Conservation (phyloP, 768 basidiomycete genomes). For the Dendrothele bispora region DNA sequence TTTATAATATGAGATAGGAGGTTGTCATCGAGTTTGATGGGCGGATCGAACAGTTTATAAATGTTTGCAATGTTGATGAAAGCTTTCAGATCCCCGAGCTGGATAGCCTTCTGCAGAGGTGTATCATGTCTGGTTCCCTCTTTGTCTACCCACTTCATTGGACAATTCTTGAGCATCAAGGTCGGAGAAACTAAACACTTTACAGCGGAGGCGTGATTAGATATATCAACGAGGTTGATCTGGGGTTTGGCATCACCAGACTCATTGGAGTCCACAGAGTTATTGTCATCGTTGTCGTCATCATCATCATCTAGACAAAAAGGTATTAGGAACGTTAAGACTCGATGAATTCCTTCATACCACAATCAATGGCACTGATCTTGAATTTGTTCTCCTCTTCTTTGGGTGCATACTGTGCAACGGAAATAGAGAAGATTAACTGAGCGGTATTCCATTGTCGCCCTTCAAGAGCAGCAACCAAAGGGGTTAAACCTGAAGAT, state of each 20-base stretch:
- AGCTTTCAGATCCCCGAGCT: constrained; percentile 47
- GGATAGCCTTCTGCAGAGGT: constrained; percentile 35
- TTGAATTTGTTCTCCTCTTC: constrained; percentile 36
- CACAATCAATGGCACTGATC: constrained; percentile 30
- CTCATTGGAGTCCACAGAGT: constrained; percentile 39
- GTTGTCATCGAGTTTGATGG: constrained; percentile 19
- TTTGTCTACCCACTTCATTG: not conserved
- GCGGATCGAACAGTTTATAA: constrained; percentile 34
- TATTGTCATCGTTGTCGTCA: constrained; percentile 28
- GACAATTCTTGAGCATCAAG: constrained; percentile 29
- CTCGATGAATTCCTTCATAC: constrained; percentile 23
- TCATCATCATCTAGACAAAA: constrained; percentile 5
- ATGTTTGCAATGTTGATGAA: constrained; percentile 50
- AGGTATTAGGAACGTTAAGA: not conserved
- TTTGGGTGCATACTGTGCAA: constrained; percentile 47
- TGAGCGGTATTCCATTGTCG: constrained; percentile 58
- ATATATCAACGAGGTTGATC: constrained; percentile 50
- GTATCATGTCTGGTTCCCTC: not conserved
- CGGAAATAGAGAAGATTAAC: constrained; percentile 57
- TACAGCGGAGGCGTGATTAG: constrained; percentile 45
- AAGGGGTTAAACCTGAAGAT: constrained; percentile 50
- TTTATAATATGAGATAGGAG: constrained; percentile 29
- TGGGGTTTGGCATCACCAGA: constrained; percentile 34
- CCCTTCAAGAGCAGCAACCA: constrained; percentile 47
- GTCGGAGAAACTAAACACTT: constrained; percentile 38